These are phyloP conservation scores for Phytophthora pistaciae DNA, from an alignment of 352 stramenopile species.

Conservation along the genomic window DNA sequence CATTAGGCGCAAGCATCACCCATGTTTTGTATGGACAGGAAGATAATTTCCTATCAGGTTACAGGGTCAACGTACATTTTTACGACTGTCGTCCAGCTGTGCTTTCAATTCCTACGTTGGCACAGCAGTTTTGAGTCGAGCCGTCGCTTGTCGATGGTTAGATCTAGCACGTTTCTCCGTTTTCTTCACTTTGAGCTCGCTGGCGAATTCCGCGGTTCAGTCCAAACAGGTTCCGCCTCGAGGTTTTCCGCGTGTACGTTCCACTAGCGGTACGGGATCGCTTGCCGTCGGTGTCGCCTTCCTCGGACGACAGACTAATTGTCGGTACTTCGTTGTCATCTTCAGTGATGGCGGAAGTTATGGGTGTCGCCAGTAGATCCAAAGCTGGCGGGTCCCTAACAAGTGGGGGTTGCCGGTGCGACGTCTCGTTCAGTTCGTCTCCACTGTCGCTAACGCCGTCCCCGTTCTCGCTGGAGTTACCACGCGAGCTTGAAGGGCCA, in stretches of 20 bases:
- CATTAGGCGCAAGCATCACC: background rate
- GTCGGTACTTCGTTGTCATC: constrained; percentile 25
- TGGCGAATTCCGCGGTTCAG: constrained; percentile 31
- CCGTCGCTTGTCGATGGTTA: background rate
- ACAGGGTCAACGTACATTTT: constrained; percentile 5
- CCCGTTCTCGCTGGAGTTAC: constrained; percentile 1
- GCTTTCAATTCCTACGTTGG: constrained; percentile 34
- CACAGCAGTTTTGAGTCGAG: background rate
- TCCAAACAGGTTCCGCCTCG: constrained; percentile 37
- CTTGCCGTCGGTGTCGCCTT: constrained; percentile 18
- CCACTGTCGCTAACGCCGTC: constrained; percentile 10
- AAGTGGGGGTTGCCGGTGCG: constrained; percentile 13
- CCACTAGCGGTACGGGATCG: constrained; percentile 36
- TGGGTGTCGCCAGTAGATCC: constrained; percentile 37
- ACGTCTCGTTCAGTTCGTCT: constrained; percentile 25
- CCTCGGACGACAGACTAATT: constrained; percentile 37
- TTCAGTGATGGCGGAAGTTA: constrained; percentile 34
- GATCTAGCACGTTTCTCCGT: constrained; percentile 24
- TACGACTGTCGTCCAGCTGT: constrained; percentile 5
- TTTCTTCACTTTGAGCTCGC: constrained; percentile 37
- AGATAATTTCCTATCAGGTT: constrained; percentile 3
- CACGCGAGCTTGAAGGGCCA: constrained; percentile 26
- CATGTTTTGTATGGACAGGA: background rate
- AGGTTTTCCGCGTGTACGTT: constrained; percentile 32
- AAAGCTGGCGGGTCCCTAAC: constrained; percentile 31